A percentile compares a stretch with the other conserved stretches of the same genome.
phyloP scores from a whole-genome alignment of 2,329 filamentous ascomycete genomes.

The Endoconidiophora laricicola region DNA sequence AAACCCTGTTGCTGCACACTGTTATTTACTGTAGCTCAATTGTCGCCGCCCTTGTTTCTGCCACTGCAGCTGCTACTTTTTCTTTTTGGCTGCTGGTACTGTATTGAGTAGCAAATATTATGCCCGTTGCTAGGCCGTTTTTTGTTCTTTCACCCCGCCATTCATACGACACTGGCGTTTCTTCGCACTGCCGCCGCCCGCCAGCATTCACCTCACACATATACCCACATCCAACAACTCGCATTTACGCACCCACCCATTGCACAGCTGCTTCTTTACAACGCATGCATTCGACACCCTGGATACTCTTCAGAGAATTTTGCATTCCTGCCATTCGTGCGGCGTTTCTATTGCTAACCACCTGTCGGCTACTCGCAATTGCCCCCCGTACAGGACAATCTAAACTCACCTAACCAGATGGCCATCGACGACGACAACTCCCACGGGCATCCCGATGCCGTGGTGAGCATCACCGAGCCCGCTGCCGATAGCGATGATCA shows the following conservation, averaged over 20 bases:
- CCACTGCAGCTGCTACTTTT: no score
- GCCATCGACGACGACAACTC: slow-evolving; percentile 9
- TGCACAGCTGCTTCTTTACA: background rate
- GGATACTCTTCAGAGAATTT: background rate
- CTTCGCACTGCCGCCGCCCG: no score
- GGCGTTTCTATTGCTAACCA: background rate
- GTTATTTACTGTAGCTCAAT: no score
- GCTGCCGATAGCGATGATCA: slow-evolving; percentile 6
- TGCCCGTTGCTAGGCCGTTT: background rate
- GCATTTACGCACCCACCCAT: background rate
- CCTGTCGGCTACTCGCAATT: background rate
- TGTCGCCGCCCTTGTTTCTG: no score
- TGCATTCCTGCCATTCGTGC: background rate
- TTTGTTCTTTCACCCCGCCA: slow-evolving; percentile 1
- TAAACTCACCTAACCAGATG: slow-evolving; percentile 8
- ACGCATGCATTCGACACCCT: background rate
- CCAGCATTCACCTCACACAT: background rate
- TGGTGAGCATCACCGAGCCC: slow-evolving; percentile 6
- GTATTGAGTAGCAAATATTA: no score
- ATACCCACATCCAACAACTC: background rate
- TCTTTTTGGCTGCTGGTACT: no score
- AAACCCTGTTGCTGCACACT: no score
- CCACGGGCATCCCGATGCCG: slow-evolving; percentile 6
- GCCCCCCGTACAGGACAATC: slow-evolving; percentile 3
- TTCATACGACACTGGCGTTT: background rate